Percentiles rank a stretch among this genome's conserved stretches.
These are phyloP conservation scores for Chalara sp. DNA, from an alignment of 2,329 filamentous ascomycete genomes.

Conservation along the genomic window DNA sequence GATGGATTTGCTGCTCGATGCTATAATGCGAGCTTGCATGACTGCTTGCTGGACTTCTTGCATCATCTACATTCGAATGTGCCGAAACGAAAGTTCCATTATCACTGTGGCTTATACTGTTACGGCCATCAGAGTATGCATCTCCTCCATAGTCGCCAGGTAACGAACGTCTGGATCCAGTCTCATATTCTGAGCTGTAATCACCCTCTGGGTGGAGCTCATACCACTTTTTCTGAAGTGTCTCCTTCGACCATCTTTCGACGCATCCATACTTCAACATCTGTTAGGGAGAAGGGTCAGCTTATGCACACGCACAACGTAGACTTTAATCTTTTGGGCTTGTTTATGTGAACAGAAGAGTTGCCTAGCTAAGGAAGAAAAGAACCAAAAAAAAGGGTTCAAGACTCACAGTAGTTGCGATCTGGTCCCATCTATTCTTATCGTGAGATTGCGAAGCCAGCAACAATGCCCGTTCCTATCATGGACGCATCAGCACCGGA, in stretches of 20 bases:
- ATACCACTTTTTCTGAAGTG: constrained; percentile 27
- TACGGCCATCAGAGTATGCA: not conserved
- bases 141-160: not conserved
- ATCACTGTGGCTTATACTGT: not conserved
- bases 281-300: no score
- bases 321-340: no score
- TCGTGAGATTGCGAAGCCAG: constrained; percentile 26
- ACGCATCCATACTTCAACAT: constrained; percentile 28
- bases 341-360: no score
- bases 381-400: no score
- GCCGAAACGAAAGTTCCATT: constrained; percentile 84
- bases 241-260: constrained; percentile 27
- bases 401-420: constrained; percentile 15
- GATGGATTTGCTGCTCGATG: constrained; percentile 2
- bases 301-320: no score
- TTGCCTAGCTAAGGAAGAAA: no score
- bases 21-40: not conserved
- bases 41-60: constrained; percentile 51
- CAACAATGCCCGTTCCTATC: constrained; percentile 25
- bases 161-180: not conserved
- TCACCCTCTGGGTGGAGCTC: constrained; percentile 18
- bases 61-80: constrained; percentile 80
- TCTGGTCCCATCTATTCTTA: constrained; percentile 25
- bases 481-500: constrained; percentile 5
- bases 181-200: not conserved